Base-by-base conservation (phyloP, 176 grass and related monocot species). In the Poa annua region DNA sequence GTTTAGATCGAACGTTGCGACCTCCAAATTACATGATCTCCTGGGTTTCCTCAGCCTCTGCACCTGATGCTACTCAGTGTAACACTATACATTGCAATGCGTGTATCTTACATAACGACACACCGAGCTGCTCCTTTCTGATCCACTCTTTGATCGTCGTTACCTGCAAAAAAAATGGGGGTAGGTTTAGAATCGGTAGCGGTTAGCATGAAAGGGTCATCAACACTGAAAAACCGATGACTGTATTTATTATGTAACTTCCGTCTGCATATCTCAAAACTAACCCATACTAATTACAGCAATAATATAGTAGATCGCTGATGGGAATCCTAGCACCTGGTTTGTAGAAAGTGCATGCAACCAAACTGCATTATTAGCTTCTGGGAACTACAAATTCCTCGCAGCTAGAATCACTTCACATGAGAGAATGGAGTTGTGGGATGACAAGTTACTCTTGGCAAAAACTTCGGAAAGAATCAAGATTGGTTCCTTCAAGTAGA, bases 111-210 rank as follows among this genome's bases (percentile, higher is more conserved):
- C 80, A 97, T 89, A 75, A 97, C 84, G 80, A 72, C 82, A 89
- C 92, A 97, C 64, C 66, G 89, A 81, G 48, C 11, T 11, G 83
- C 74, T 17, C 92, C 95, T 89, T 97, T 94, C 39, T 92, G 92
- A 22, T 94, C 95, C 77, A 88, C 81, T 76, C 92, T 89, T 61
- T 93, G 92, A 39, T 94, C 92, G 61, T 91, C 92, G 34, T 86
- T 94, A 8, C 95, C 92, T 97, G 84, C 76, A 76, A 9, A 20
- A 29, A 29, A 52, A 86, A 41, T 51, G 19, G 21, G 51, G 34
- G 6, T 15, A 44, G 9, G 20, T 49, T 78, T 72, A 55, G 13
- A 56, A 66, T 56, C 6, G 3, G 3, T 4, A 34, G 10, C 14
- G 4, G 8, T 57, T 20, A 39, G 44, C 19, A 74, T 11, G 62